Evolutionary conservation across 2,329 filamentous ascomycete genomes (phyloP), one percentile per base, ranked within the genome.

Genomic region (Fusarium beomiforme): DNA sequence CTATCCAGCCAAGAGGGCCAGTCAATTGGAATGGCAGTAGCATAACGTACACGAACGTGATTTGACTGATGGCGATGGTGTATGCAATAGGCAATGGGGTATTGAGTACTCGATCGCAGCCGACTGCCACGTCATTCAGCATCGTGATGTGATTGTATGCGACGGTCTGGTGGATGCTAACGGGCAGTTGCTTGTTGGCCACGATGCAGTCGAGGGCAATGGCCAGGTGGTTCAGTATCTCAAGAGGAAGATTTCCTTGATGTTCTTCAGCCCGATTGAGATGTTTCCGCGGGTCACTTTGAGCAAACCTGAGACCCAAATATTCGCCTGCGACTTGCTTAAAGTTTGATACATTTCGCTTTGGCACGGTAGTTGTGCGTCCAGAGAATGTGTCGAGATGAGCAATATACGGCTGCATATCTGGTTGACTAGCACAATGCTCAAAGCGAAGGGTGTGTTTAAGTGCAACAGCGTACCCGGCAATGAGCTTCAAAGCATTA

Each of bases 371-470:
- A 9, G 81, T 79, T 61, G 63, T 41, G 83, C 88, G 64, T 92
- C 63, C 67, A 14, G 56, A 91, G 75, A 94, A 93, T 0, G 92
- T 95, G 67, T 93, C 87, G 29, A 97, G 85, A 76, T 94, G 90
- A 13, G 87, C 86, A 21, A 95, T 86, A 17, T 94, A 85, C 13
- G 90, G 88, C 26, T 88, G 83, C 10, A 96, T 85, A 76, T 96
- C 93, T 4, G 91, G 87, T 79, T 96, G 95, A 56, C 90, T 87
- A 29, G 90, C 89, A 74, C 92, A 93, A 2, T 93, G 93, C 79
- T 97, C 93, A 79, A 95, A 95, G 29, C 93, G 92, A 33, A 96
- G 88, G 74, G 90, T 91, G 81, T 96, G 93, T 82, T 95, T 95
- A 59, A 96, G 84, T 2, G 93, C 83, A 19, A 93, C 85, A 24